Evolutionary conservation across 2,329 filamentous ascomycete genomes (phyloP).

Genomic region (Aureobasidium sp.): DNA sequence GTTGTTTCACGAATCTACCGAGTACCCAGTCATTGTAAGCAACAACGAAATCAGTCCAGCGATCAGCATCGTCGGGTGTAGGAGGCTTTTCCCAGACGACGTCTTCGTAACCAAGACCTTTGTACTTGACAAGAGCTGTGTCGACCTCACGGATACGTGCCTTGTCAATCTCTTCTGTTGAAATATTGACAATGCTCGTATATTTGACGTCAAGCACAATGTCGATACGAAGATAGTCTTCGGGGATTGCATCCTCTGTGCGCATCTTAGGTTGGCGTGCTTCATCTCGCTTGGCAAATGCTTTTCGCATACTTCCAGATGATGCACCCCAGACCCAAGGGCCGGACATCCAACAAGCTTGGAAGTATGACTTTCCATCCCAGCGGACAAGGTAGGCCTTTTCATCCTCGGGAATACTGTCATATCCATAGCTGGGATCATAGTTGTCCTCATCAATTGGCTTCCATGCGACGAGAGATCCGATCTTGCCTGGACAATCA

Average conservation of each 20-base stretch:
- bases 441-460: slow-evolving; percentile 53
- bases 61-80: slow-evolving; percentile 49
- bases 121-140: slow-evolving; percentile 78
- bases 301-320: slow-evolving; percentile 54
- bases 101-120: slow-evolving; percentile 85
- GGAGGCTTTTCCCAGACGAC: slow-evolving; percentile 84
- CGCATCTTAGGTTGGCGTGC: slow-evolving; percentile 58
- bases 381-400: slow-evolving; percentile 93
- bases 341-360: slow-evolving; percentile 79
- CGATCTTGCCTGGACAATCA: slow-evolving; percentile 56
- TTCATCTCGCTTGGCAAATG: slow-evolving; percentile 65
- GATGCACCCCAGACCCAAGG: slow-evolving; percentile 76
- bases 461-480: slow-evolving; percentile 81
- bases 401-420: slow-evolving; percentile 60
- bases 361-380: slow-evolving; percentile 69
- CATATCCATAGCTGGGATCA: slow-evolving; percentile 41
- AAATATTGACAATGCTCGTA: slow-evolving; percentile 47
- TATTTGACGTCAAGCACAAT: slow-evolving; percentile 80
- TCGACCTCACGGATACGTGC: slow-evolving; percentile 63
- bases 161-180: slow-evolving; percentile 60
- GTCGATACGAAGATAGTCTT: slow-evolving; percentile 77
- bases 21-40: slow-evolving; percentile 83
- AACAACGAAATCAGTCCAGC: slow-evolving; percentile 69
- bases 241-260: slow-evolving; percentile 70
- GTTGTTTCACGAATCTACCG: slow-evolving; percentile 63